A percentile compares a stretch with the other conserved stretches of the same genome.
These are phyloP conservation scores for Fusarium sp. DNA, from an alignment of 2,329 filamentous ascomycete genomes.

Conservation along the genomic window DNA sequence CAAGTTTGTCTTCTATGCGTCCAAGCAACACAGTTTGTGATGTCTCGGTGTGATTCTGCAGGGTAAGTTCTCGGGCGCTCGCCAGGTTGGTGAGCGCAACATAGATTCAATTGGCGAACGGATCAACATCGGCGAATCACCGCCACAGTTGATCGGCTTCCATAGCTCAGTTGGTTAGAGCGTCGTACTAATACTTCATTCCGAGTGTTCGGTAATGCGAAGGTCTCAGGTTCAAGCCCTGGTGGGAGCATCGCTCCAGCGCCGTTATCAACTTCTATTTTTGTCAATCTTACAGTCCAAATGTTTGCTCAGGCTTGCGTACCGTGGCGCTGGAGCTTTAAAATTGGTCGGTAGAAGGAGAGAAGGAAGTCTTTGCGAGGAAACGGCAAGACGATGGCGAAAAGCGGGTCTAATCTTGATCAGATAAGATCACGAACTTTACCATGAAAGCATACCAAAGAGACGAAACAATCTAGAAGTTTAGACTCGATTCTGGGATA, in stretches of 20 bases:
- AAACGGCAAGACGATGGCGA: neutral
- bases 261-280: constrained; percentile 29
- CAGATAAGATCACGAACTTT: constrained; percentile 27
- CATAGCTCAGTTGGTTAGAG: constrained; percentile 48
- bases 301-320: neutral
- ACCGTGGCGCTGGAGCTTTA: neutral
- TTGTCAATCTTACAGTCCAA: rapidly evolving
- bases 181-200: constrained; percentile 45
- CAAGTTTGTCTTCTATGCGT: too few species aligned
- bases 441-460: too few species aligned
- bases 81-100: rapidly evolving
- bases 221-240: constrained; percentile 48
- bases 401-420: constrained; percentile 17
- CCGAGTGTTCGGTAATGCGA: constrained; percentile 42
- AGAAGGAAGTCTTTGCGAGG: neutral
- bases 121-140: neutral
- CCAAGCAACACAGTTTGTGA: neutral
- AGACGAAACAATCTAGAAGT: too few species aligned
- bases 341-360: neutral
- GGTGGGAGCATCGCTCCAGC: constrained; percentile 42
- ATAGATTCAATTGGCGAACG: neutral
- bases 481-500: too few species aligned
- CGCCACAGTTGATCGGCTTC: constrained; percentile 40
- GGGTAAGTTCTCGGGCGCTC: neutral
- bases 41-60: neutral